Base-by-base conservation (phyloP, 83 land plant genomes). In the Isoetes engelmannii region DNA sequence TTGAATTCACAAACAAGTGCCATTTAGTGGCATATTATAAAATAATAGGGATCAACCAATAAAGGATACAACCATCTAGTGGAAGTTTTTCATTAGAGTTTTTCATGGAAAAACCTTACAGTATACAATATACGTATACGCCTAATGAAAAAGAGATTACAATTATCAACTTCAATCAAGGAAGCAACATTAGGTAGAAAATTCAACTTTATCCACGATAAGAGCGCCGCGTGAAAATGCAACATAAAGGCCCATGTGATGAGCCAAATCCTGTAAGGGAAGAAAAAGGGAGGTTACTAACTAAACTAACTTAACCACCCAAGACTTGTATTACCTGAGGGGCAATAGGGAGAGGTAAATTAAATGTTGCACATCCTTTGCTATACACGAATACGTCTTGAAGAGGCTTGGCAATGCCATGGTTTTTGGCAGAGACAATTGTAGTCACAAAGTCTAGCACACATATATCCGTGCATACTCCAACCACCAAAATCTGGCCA, bases 401-500 rank as follows among this genome's bases (percentile, higher is more conserved):
- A 62, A 92, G 61, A 61, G 95, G 91, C 9, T 78, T 10, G 28
- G 89, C 45, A 5, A 83, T 59, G 5, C 92, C 83, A 58, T 76
- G 86, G 63, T 92, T 92, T 64, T 89, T 85, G 37, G 95, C 97
- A 45, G 97, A 89, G 42, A 89, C 51, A n/a, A 84, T 57, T 9
- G 95, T 74, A 51, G 78, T 68, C 0, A 85, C 95, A 73, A 92
- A 92, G 72, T 92, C 97, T 61, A 92, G 75, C 21, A 89, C 92
- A 64, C 97, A 92, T 18, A 92, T 75, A 64, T 92, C 97, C 5
- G 95, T 92, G 77, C 97, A 92, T 46, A 92, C 87, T 45, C 97
- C 97, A 37, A 82, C 68, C 68, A 87, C 97, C 79, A 92, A 72
- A 47, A 89, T 66, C 97, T 92, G 57, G 37, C 0, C 37, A 0